Conservation (phyloP, 2,329 filamentous ascomycete species). For the Fusarium coicis region DNA sequence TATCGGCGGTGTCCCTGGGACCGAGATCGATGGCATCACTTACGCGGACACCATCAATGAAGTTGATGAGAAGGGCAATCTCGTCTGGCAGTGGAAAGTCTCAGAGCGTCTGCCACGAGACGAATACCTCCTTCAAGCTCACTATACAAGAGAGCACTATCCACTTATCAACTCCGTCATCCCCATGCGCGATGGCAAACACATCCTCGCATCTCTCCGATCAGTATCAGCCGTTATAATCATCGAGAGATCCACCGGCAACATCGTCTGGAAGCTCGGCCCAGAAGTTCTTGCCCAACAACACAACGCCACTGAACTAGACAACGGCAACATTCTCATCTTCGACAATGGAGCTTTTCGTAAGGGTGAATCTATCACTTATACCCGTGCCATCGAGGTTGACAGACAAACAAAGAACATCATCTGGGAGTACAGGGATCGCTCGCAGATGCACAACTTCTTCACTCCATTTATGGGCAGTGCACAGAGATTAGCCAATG, state of each 20-base stretch:
- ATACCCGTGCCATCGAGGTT: conserved; percentile 43
- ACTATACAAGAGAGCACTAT: conserved; percentile 48
- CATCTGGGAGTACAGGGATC: conserved; percentile 47
- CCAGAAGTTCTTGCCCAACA: conserved; percentile 43
- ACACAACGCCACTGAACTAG: conserved; percentile 46
- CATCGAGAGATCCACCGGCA: conserved; percentile 41
- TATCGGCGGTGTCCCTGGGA: conserved; percentile 41
- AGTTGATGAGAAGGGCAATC: conserved; percentile 38
- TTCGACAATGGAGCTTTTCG: conserved; percentile 47
- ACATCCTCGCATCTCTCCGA: conserved; percentile 45
- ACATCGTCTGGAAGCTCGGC: conserved; percentile 45
- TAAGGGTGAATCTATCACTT: conserved; percentile 44
- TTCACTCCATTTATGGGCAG: conserved; percentile 48
- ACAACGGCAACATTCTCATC: conserved; percentile 47
- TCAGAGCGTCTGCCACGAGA: conserved; percentile 42
- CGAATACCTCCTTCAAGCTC: conserved; percentile 44
- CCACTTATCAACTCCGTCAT: conserved; percentile 47
- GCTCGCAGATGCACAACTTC: conserved; percentile 45
- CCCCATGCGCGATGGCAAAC: conserved; percentile 43
- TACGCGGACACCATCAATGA: conserved; percentile 47
- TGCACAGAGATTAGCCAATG: conserved; percentile 43
- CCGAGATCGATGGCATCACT: conserved; percentile 42
- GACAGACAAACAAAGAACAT: conserved; percentile 38
- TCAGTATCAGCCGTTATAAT: conserved; percentile 46
- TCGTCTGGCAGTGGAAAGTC: conserved; percentile 47